phyloP scores from a whole-genome alignment of 805 yeast species.

The Myxozyma nipponensis region DNA sequence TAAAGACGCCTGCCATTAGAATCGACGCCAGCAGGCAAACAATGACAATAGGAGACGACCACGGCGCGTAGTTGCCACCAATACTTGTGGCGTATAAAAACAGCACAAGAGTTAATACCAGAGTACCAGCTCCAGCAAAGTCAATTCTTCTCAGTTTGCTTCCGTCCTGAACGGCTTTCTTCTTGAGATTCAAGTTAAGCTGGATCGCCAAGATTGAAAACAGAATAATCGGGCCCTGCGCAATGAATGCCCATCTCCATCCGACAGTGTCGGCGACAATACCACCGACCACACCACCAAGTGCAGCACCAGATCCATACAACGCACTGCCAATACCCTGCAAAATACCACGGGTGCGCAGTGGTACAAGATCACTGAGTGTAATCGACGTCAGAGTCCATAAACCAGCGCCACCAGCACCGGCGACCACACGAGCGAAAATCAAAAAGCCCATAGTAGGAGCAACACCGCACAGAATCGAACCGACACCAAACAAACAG shows the following conservation, averaged over 20 bases:
- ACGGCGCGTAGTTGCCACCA: constrained; percentile 54
- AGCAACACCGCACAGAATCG: constrained; percentile 46
- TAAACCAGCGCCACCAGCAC: constrained; percentile 89
- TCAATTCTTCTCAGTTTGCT: constrained; percentile 58
- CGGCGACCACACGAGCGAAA: constrained; percentile 59
- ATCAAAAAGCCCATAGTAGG: constrained; percentile 14
- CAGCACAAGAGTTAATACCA: constrained; percentile 55
- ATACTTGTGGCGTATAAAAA: constrained; percentile 62
- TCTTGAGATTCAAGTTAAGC: constrained; percentile 16
- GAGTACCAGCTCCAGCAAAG: constrained; percentile 53
- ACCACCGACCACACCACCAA: constrained; percentile 60
- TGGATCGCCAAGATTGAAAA: constrained; percentile 38
- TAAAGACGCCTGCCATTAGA: constrained; percentile 41
- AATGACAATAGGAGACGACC: constrained; percentile 44
- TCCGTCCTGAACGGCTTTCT: constrained; percentile 6
- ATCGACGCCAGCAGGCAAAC: constrained; percentile 37
- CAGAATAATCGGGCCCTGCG: constrained; percentile 41
- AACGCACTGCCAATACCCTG: constrained; percentile 78
- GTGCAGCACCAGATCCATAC: constrained; percentile 71
- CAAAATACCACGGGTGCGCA: constrained; percentile 66
- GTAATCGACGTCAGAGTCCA: constrained; percentile 69
- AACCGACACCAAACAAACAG: constrained; percentile 49
- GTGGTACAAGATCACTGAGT: constrained; percentile 68
- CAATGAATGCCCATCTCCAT: constrained; percentile 53
- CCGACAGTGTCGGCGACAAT: constrained; percentile 48